Evolutionary conservation across 2,329 filamentous ascomycete genomes (phyloP).

Genomic region (Hypomyces perniciosus): DNA sequence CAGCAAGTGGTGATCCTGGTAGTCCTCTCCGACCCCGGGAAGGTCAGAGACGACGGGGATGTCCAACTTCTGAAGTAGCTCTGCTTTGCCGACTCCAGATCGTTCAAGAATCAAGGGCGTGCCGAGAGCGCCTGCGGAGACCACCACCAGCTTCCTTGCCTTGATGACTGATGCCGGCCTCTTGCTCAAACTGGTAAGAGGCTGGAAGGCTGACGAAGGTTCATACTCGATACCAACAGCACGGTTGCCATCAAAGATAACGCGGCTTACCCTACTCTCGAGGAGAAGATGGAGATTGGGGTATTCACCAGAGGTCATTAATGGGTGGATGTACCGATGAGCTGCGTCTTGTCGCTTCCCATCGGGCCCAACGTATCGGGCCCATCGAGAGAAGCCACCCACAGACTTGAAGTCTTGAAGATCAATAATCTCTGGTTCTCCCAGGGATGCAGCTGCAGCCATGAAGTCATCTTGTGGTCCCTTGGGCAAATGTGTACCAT

Average conservation of each 20-base stretch:
- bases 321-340: slow-evolving; percentile 37
- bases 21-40: slow-evolving; percentile 47
- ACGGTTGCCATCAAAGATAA: slow-evolving; percentile 45
- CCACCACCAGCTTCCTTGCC: slow-evolving; percentile 25
- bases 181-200: slow-evolving; percentile 8
- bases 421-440: slow-evolving; percentile 43
- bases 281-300: slow-evolving; percentile 55
- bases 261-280: slow-evolving; percentile 48
- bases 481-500: slow-evolving; percentile 39
- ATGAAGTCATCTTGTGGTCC: slow-evolving; percentile 44
- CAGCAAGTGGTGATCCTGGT: slow-evolving; percentile 51
- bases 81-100: slow-evolving; percentile 52
- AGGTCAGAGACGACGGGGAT: slow-evolving; percentile 42
- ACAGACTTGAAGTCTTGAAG: slow-evolving; percentile 43
- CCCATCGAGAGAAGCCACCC: slow-evolving; percentile 26
- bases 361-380: slow-evolving; percentile 38
- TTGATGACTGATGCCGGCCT: slow-evolving; percentile 16
- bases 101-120: slow-evolving; percentile 54
- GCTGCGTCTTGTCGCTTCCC: slow-evolving; percentile 55
- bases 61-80: slow-evolving; percentile 41
- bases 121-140: slow-evolving; percentile 42
- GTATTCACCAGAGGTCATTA: slow-evolving; percentile 32
- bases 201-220: slow-evolving; percentile 30
- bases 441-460: slow-evolving; percentile 38
- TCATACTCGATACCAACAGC: slow-evolving; percentile 56